phyloP scores from a whole-genome alignment of 805 yeast genomes.

The Myxozyma nipponensis region DNA sequence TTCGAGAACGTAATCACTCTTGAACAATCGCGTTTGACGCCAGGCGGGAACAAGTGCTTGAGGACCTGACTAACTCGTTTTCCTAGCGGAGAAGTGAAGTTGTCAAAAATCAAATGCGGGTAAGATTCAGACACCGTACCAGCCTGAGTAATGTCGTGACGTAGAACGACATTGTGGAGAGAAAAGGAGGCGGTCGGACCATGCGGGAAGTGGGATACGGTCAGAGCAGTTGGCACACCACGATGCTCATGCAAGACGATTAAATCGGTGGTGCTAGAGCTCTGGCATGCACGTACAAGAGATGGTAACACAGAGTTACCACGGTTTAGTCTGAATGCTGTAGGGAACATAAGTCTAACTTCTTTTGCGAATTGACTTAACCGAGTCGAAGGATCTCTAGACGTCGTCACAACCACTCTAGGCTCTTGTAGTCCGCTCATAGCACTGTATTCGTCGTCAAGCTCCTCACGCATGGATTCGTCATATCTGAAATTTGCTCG shows the following conservation, averaged over 20 bases:
- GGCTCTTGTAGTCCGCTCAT: constrained; percentile 89
- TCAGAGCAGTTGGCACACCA: constrained; percentile 94
- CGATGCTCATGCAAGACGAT: constrained; percentile 91
- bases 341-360: constrained; percentile 82
- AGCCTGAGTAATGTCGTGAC: constrained; percentile 83
- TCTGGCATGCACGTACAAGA: constrained; percentile 75
- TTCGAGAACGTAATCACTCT: constrained; percentile 92
- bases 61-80: constrained; percentile 72
- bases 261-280: constrained; percentile 78
- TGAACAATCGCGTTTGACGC: constrained; percentile 84
- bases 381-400: constrained; percentile 83
- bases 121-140: constrained; percentile 89
- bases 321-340: constrained; percentile 81
- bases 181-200: constrained; percentile 97
- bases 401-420: constrained; percentile 84
- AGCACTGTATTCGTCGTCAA: constrained; percentile 91
- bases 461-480: constrained; percentile 56
- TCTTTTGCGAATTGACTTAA: constrained; percentile 91
- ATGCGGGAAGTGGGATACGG: constrained; percentile 93
- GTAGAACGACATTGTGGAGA: constrained; percentile 84
- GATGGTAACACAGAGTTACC: constrained; percentile 88
- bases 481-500: constrained; percentile 84
- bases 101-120: constrained; percentile 92
- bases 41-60: constrained; percentile 92
- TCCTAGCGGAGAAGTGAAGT: constrained; percentile 77